Evolutionary conservation across 2,329 filamentous ascomycete genomes (phyloP).

Genomic region (Mollisiaceae sp.): DNA sequence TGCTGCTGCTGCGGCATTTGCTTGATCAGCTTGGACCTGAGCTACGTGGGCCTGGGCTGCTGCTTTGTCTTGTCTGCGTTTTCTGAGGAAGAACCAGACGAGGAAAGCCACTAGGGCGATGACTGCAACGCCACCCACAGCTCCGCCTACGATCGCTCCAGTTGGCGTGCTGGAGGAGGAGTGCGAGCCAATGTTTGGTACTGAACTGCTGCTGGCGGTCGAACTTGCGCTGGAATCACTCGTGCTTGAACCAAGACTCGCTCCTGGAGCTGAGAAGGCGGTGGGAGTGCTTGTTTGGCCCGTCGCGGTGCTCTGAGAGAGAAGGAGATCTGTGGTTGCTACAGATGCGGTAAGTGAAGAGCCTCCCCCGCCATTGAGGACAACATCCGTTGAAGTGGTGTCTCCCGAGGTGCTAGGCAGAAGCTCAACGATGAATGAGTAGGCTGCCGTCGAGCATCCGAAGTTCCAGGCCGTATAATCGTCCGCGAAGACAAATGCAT

Average conservation of each 20-base stretch:
- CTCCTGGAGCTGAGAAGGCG: constrained; percentile 3
- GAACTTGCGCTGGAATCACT: not conserved
- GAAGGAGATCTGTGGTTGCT: not conserved
- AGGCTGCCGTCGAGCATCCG: constrained; percentile 31
- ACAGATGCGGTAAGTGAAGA: not conserved
- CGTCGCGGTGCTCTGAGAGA: not conserved
- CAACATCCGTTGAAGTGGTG: constrained; percentile 9
- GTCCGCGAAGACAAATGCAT: constrained; percentile 28
- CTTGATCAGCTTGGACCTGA: constrained; percentile 25
- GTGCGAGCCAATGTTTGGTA: constrained; percentile 16
- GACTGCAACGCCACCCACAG: constrained; percentile 31
- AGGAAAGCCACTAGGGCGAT: constrained; percentile 23
- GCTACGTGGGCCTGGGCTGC: constrained; percentile 5
- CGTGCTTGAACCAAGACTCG: not conserved
- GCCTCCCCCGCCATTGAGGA: not conserved
- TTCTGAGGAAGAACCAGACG: constrained; percentile 28
- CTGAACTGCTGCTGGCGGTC: not conserved
- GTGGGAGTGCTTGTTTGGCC: constrained; percentile 1
- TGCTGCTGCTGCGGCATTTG: constrained; percentile 18
- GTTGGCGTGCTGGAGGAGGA: constrained; percentile 18
- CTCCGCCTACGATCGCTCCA: constrained; percentile 34
- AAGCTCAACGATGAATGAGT: constrained; percentile 25
- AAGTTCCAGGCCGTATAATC: constrained; percentile 32
- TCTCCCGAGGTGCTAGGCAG: constrained; percentile 12
- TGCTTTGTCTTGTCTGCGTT: constrained; percentile 22